Conservation (phyloP, 148 eudicot species). For the Chenopodium berlandieri region DNA sequence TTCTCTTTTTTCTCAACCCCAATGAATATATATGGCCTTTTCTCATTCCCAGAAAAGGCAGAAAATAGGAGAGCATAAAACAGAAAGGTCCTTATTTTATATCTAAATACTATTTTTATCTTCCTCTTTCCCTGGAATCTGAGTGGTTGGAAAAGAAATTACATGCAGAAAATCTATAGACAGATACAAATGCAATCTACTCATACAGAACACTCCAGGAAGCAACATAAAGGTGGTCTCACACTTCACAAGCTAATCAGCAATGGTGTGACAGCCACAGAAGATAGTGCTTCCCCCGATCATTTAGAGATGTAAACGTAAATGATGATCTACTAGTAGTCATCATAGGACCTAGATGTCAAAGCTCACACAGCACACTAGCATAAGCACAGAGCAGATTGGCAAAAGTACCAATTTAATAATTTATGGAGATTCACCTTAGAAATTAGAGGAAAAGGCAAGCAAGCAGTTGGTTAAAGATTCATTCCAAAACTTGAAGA, state of each 20-base stretch:
- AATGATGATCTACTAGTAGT: background rate
- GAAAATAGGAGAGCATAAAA: background rate
- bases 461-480: conserved; percentile 6
- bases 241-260: background rate
- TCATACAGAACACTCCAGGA: background rate
- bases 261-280: background rate
- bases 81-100: background rate
- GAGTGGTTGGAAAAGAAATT: background rate
- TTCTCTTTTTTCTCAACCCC: background rate
- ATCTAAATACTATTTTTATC: background rate
- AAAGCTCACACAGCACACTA: background rate
- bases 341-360: background rate
- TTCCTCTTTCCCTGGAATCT: background rate
- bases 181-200: background rate
- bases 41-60: background rate
- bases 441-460: background rate
- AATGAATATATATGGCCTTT: background rate
- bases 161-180: background rate
- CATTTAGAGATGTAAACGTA: background rate
- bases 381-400: background rate
- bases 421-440: background rate
- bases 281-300: background rate
- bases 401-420: background rate
- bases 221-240: background rate
- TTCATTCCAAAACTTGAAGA: conserved; percentile 7